phyloP scores from a whole-genome alignment of 306 rosid genomes.

The Calophaca sinica region DNA sequence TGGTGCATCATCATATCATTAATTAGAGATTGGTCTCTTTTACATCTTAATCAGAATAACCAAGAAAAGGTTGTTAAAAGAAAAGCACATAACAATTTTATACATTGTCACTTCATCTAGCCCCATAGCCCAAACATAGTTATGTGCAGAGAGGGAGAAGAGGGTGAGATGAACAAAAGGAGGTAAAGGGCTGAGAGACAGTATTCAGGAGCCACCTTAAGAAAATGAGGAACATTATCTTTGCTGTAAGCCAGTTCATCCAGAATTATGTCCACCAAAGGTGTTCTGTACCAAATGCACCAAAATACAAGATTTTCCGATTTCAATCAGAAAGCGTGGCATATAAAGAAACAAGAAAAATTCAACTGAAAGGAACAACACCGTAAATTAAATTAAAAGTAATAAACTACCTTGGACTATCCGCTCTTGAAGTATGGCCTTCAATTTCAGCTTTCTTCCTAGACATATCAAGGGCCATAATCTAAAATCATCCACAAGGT shows the following conservation, averaged over 20 bases:
- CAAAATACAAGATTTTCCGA: constrained; percentile 38
- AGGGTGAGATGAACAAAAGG: not conserved
- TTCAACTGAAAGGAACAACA: constrained; percentile 10
- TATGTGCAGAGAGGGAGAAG: constrained; percentile 20
- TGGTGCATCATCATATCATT: not conserved
- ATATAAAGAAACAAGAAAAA: not conserved
- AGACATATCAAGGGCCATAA: constrained; percentile 78
- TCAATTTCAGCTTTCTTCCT: constrained; percentile 72
- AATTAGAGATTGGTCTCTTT: constrained; percentile 30
- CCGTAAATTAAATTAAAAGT: constrained; percentile 22
- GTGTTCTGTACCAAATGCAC: constrained; percentile 66
- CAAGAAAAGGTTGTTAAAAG: constrained; percentile 10
- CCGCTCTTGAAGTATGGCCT: constrained; percentile 77
- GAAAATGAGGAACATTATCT: constrained; percentile 62
- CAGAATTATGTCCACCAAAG: constrained; percentile 74
- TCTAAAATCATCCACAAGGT: constrained; percentile 59
- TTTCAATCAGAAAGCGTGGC: constrained; percentile 25
- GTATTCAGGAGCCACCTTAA: constrained; percentile 66
- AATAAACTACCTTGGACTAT: constrained; percentile 72
- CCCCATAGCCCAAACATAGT: not conserved
- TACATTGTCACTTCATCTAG: constrained; percentile 7
- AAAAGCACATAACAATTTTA: constrained; percentile 18
- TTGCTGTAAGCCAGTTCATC: constrained; percentile 80
- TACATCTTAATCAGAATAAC: constrained; percentile 23
- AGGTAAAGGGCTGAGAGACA: constrained; percentile 20